phyloP scores from a whole-genome alignment of 495 filamentous ascomycete genomes.

The Penicillium samsonianum region DNA sequence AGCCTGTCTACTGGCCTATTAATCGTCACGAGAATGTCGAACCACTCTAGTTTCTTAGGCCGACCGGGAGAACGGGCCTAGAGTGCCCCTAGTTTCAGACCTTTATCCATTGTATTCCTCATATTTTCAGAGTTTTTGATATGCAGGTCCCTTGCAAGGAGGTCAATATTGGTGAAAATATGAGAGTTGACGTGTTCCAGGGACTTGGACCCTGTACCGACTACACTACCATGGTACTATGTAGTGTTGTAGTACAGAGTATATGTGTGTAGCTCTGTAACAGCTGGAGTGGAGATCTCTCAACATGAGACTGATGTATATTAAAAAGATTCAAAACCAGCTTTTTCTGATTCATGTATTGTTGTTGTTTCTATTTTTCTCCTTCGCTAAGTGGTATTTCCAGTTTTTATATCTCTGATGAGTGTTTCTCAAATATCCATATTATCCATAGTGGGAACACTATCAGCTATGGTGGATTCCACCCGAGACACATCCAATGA shows the following conservation, averaged over 20 bases:
- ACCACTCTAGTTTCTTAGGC: constrained; percentile 4
- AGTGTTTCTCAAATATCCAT: no score
- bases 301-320: constrained; percentile 5
- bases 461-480: constrained; percentile 8
- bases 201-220: background rate
- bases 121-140: constrained; percentile 2
- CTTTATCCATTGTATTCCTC: background rate
- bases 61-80: background rate
- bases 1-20: constrained; percentile 1
- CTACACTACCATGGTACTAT: background rate
- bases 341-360: background rate
- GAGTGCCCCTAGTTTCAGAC: constrained; percentile 8
- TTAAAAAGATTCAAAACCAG: background rate
- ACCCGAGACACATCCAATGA: constrained; percentile 12
- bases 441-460: background rate
- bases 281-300: background rate
- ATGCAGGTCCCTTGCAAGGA: constrained; percentile 8
- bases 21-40: background rate
- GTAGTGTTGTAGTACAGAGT: background rate
- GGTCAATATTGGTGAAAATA: background rate
- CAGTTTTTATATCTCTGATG: no score
- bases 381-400: background rate
- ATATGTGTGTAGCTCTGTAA: background rate
- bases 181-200: constrained; percentile 3
- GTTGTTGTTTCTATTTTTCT: background rate